Percentiles rank a stretch among this genome's conserved stretches.
Conservation (phyloP, 257 asterid species). For the Penstemon eatonii region DNA sequence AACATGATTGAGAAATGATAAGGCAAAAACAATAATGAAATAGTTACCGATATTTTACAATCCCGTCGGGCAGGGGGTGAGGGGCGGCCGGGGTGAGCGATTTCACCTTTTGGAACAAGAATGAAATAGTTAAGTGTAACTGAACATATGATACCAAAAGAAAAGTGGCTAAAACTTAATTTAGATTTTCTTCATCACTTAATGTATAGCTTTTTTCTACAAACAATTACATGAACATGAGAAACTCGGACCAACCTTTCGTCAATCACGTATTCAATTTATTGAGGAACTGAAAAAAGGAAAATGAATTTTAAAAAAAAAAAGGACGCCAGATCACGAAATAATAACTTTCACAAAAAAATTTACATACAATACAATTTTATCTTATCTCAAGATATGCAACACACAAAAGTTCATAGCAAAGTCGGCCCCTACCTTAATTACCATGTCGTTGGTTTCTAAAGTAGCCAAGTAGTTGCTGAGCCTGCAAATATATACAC, state of each 20-base stretch:
- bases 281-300: neutral
- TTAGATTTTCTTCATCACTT: no score
- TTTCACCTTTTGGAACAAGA: no score
- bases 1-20: no score
- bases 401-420: conserved; percentile 22
- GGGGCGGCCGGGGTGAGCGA: no score
- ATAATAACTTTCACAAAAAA: conserved; percentile 27
- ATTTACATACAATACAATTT: conserved; percentile 31
- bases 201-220: conserved; percentile 6
- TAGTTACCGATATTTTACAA: no score
- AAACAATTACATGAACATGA: conserved; percentile 13
- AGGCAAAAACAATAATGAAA: no score
- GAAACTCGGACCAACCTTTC: conserved; percentile 1
- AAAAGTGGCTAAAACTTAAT: no score
- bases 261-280: neutral
- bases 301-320: neutral
- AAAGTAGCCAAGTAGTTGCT: conserved; percentile 68
- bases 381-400: conserved; percentile 28
- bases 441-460: conserved; percentile 80
- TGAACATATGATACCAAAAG: no score
- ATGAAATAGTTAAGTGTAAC: no score
- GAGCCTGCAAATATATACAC: conserved; percentile 57
- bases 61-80: no score
- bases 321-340: conserved; percentile 3
- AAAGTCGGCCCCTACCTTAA: conserved; percentile 58